Evolutionary conservation across 495 filamentous ascomycete species (phyloP).

Genomic region (Lindgomyces ingoldianus): DNA sequence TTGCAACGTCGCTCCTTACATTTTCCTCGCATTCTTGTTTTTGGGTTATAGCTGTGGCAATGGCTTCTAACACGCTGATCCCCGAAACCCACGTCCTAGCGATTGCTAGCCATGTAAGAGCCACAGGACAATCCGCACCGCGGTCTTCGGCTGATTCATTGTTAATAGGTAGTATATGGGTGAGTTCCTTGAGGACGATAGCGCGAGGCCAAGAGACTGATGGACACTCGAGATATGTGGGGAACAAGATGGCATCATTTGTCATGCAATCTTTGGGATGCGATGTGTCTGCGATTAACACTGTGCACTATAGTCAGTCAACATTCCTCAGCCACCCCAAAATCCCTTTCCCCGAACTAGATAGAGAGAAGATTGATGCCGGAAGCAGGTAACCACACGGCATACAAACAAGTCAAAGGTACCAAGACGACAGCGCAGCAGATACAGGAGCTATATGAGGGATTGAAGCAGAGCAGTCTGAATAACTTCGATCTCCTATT

Average conservation of each 20-base stretch:
- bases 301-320: slow-evolving; percentile 93
- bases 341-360: too few species aligned
- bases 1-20: neutral
- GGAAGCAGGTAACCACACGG: slow-evolving; percentile 81
- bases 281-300: slow-evolving; percentile 90
- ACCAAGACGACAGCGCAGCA: slow-evolving; percentile 76
- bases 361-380: slow-evolving; percentile 15
- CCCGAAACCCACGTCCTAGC: slow-evolving; percentile 88
- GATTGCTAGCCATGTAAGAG: slow-evolving; percentile 93
- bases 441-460: slow-evolving; percentile 81
- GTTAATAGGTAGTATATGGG: slow-evolving; percentile 49
- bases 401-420: slow-evolving; percentile 83
- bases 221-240: slow-evolving; percentile 72
- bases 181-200: slow-evolving; percentile 42
- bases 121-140: slow-evolving; percentile 6
- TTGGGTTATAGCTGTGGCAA: slow-evolving; percentile 38
- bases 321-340: slow-evolving; percentile 8
- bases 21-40: neutral
- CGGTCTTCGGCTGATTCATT: too few species aligned
- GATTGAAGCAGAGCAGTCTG: slow-evolving; percentile 77
- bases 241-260: slow-evolving; percentile 92
- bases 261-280: slow-evolving; percentile 90
- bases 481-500: slow-evolving; percentile 89
- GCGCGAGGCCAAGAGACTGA: slow-evolving; percentile 48
- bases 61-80: slow-evolving; percentile 46